Evolutionary conservation across 257 asterid genomes (phyloP), one percentile per base, ranked within the genome.

Genomic region (Plectranthus barbatus): DNA sequence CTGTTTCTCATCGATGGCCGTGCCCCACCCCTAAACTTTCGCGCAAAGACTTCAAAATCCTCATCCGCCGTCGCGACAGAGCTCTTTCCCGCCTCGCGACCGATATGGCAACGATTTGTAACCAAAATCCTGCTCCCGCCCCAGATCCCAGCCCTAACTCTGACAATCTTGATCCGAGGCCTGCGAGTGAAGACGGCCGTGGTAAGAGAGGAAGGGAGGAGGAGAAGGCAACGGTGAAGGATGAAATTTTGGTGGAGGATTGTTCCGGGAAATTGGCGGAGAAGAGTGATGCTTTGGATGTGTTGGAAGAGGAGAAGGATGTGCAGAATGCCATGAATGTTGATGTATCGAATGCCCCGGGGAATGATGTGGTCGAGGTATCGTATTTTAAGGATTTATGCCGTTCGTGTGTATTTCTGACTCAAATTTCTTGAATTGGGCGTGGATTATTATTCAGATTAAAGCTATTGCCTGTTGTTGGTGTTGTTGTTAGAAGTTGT

Each of bases 1-100:
- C 79, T 55, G 86, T 70, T 0, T 87, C 86, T 18, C 97, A 79
- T 0, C 81, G 81, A 72, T 92, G 93, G 98, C 75, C 82, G 56
- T 45, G 64, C 67, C 91, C 97, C 19, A n/a, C 79, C 40, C 92
- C 82, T 58, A 78, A 68, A 20, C 77, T 92, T 44, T 80, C 95
- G 20, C 69, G 69, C 49, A 80, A 86, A 26, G 81, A 83, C 55
- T 88, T 92, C 83, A 74, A 58, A 50, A 60, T 34, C 68, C 97
- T 88, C 53, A 74, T 76, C 70, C 91, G 72, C 65, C 95, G 95
- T 76, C 95, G 97, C 34, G 66, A 76, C 56, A 79, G 68, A 20
- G 84, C 98, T 60, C 93, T 88, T 47, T 53, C 88, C 68, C 87
- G 83, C 69, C 80, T 83, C 76, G 68, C 24, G 26, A 34, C 21